A percentile compares a stretch with the other conserved stretches of the same genome.
These are phyloP conservation scores for Pseudonectria buxi DNA, from an alignment of 2,329 filamentous ascomycete genomes.

Conservation along the genomic window DNA sequence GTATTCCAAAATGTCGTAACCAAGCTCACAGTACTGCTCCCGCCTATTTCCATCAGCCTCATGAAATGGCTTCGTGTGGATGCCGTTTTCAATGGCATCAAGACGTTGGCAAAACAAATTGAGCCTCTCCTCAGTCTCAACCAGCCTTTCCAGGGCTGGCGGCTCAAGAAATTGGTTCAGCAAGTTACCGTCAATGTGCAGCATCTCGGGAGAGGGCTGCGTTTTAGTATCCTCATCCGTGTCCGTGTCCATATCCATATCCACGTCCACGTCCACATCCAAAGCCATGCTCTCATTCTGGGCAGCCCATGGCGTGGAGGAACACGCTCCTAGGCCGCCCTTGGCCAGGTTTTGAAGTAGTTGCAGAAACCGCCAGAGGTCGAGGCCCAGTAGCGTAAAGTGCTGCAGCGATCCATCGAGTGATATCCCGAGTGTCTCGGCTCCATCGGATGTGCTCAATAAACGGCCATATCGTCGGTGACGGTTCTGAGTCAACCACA, in stretches of 20 bases:
- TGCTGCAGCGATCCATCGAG: conserved; percentile 65
- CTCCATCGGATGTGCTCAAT: conserved; percentile 35
- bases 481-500: conserved; percentile 37
- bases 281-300: conserved; percentile 5
- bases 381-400: conserved; percentile 57
- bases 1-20: conserved; percentile 49
- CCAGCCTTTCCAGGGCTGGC: conserved; percentile 37
- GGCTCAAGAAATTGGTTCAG: conserved; percentile 47
- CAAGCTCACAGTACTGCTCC: conserved; percentile 38
- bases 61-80: conserved; percentile 30
- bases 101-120: conserved; percentile 43
- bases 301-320: conserved; percentile 29
- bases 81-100: conserved; percentile 40
- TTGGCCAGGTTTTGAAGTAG: conserved; percentile 66
- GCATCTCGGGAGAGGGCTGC: conserved; percentile 35
- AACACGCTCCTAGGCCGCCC: conserved; percentile 40
- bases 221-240: conserved; percentile 30
- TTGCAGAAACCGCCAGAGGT: conserved; percentile 61
- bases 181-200: conserved; percentile 64
- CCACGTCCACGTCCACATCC: conserved; percentile 11
- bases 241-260: conserved; percentile 17
- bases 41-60: conserved; percentile 14
- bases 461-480: conserved; percentile 36
- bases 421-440: conserved; percentile 56
- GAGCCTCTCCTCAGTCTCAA: conserved; percentile 26